Evolutionary conservation across 768 basidiomycete genomes (phyloP).

Genomic region (Boletus vinaceobasis): DNA sequence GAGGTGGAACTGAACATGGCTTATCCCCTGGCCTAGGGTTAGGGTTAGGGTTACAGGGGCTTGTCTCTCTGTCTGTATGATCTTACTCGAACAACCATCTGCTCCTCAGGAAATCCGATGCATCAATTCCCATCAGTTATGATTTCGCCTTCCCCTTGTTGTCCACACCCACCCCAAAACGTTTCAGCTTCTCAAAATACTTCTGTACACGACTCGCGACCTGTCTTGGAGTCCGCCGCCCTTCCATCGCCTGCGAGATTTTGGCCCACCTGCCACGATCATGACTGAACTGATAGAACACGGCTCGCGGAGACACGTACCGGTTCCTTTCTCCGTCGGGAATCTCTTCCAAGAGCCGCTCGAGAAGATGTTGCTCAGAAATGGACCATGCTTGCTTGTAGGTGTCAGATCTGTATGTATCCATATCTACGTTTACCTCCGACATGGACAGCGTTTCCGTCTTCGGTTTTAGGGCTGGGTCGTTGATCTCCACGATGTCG

Average conservation of each 20-base stretch:
- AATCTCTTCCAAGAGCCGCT: slow-evolving; percentile 69
- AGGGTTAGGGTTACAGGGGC: slow-evolving; percentile 24
- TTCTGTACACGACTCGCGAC: slow-evolving; percentile 90
- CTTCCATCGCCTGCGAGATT: slow-evolving; percentile 80
- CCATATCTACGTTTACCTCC: slow-evolving; percentile 21
- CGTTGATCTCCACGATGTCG: slow-evolving; percentile 17
- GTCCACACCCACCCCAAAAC: slow-evolving; percentile 56
- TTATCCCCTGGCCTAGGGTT: slow-evolving; percentile 16
- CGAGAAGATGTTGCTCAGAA: slow-evolving; percentile 73
- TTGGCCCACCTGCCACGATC: slow-evolving; percentile 60
- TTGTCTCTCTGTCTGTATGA: background rate
- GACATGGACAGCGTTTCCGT: slow-evolving; percentile 11
- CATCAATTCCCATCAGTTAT: slow-evolving; percentile 2
- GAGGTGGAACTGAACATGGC: no score
- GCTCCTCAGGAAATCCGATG: background rate
- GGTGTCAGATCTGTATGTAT: slow-evolving; percentile 47
- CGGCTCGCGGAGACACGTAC: slow-evolving; percentile 35
- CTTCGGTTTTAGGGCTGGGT: slow-evolving; percentile 13
- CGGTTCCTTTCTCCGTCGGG: slow-evolving; percentile 75
- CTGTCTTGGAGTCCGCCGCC: slow-evolving; percentile 71
- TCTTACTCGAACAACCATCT: background rate
- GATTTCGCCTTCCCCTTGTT: slow-evolving; percentile 22
- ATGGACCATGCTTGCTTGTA: slow-evolving; percentile 80
- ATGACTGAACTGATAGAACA: slow-evolving; percentile 9
- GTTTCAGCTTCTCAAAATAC: slow-evolving; percentile 81